Percentiles rank a stretch among this genome's conserved stretches.
Conservation (phyloP, 2,329 filamentous ascomycete species). For the Fusarium sterilihyphosum region DNA sequence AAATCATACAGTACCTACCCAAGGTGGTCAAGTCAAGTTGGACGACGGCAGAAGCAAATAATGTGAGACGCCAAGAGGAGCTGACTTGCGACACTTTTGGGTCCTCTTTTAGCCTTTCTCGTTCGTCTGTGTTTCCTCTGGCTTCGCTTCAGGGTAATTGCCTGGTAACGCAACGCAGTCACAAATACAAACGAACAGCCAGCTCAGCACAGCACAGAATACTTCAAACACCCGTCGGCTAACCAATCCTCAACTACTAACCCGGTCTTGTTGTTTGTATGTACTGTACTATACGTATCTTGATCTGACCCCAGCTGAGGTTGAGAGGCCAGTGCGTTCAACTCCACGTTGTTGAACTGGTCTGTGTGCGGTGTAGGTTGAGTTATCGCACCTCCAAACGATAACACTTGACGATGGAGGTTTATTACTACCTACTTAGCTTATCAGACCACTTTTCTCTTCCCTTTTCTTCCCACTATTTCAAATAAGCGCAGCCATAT, state of each 20-base stretch:
- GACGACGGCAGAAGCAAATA: conserved; percentile 4
- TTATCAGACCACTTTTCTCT: conserved; percentile 4
- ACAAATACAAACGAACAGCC: conserved; percentile 25
- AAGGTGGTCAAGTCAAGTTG: background rate
- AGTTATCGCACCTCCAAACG: background rate
- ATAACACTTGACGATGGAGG: background rate
- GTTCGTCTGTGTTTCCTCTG: background rate
- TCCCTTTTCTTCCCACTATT: conserved; percentile 1
- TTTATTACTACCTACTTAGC: background rate
- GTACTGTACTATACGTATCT: background rate
- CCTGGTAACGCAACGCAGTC: conserved; percentile 26
- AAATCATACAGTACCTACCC: background rate
- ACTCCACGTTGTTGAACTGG: conserved; percentile 16
- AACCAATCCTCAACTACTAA: background rate
- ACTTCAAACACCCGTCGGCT: conserved; percentile 3
- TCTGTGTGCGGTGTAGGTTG: conserved; percentile 10
- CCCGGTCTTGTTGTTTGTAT: background rate
- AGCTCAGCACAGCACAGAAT: conserved; percentile 4
- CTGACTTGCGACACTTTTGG: conserved; percentile 25
- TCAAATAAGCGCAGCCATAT: conserved; percentile 15
- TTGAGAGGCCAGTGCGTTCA: conserved; percentile 5
- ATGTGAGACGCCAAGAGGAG: conserved; percentile 20
- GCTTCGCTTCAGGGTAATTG: conserved; percentile 22
- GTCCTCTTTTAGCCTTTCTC: background rate
- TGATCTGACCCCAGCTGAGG: background rate